Base-by-base conservation (phyloP, 2,329 filamentous ascomycete species). In the Pyrenochaeta sp. region DNA sequence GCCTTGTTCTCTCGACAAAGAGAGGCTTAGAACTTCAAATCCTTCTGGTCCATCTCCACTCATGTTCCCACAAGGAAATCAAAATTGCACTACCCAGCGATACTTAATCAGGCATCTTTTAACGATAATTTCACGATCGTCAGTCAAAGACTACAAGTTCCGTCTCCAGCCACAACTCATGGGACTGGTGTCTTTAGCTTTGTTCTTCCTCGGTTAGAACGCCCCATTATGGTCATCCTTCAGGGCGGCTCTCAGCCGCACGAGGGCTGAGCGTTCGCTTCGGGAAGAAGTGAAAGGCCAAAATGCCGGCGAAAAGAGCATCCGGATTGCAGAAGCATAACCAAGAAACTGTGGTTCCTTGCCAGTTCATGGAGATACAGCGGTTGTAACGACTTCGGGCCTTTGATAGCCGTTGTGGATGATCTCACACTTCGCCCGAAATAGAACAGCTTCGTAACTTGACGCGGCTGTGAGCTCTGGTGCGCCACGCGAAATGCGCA, bases 371-470 rank as follows among this genome's bases (percentile, higher is more conserved):
- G 24, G 9, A 12, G 40, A 43, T 27, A 13, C 7, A 43, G 9
- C 40, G 40, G 40, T 25, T 10, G 40, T 43, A 27, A 25, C 19
- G n/a, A 13, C 9, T 43, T 15, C 22, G 43, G 43, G 25, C 24
- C 25, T 46, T 39, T 45, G 45, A 37, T 27, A 50, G 15, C 39
- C 39, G 44, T 58, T 43, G 40, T 4, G 44, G 28, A 52, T 47
- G 36, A 52, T 22, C 8, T 50, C 45, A 43, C 22, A 43, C 40
- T 43, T 48, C 30, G 22, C 46, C 39, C 30, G 27, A 58, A 58
- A 58, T 61, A 58, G 58, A 39, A 40, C 22, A 19, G 58, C 44
- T 58, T 44, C 59, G 59, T 62, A 59, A 62, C 37, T 32, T 12
- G 39, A 32, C 36, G 51, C 51, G 59, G 54, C 55, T 61, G 58